phyloP scores from a whole-genome alignment of 2,329 filamentous ascomycete species.

The Macrophomina pseudophaseolina region DNA sequence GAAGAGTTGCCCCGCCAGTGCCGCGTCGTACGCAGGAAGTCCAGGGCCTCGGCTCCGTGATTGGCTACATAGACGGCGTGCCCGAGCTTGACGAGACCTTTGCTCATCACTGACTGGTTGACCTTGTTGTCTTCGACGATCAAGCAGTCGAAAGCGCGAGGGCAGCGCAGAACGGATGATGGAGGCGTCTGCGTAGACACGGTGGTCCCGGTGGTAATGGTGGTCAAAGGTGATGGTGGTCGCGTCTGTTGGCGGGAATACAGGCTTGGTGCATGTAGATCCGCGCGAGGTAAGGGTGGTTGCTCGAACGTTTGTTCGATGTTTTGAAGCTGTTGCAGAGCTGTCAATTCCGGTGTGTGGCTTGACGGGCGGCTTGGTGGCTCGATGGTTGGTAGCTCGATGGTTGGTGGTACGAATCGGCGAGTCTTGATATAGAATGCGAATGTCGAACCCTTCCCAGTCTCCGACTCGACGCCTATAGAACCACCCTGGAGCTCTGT shows the following conservation, averaged over 20 bases:
- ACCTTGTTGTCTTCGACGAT: conserved; percentile 48
- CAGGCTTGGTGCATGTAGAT: conserved; percentile 13
- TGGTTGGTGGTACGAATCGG: conserved; percentile 40
- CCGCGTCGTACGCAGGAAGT: conserved; percentile 37
- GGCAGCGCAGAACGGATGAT: conserved; percentile 62
- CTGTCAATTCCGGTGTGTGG: background rate
- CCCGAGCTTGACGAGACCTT: conserved; percentile 45
- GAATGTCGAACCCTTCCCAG: conserved; percentile 70
- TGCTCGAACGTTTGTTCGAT: conserved; percentile 25
- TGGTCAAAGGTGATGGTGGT: conserved; percentile 65
- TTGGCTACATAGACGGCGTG: conserved; percentile 45
- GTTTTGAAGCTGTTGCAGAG: conserved; percentile 22
- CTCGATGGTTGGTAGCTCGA: background rate
- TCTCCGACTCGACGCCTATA: conserved; percentile 69
- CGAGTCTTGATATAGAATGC: conserved; percentile 72
- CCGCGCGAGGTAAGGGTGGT: background rate
- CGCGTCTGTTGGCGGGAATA: background rate
- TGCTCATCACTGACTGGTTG: conserved; percentile 49
- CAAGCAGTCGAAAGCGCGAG: conserved; percentile 32
- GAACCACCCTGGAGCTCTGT: conserved; percentile 76
- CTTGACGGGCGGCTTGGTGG: background rate
- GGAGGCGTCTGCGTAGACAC: conserved; percentile 71
- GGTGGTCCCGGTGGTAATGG: conserved; percentile 69
- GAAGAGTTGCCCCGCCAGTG: conserved; percentile 19
- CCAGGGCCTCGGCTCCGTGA: conserved; percentile 45